phyloP scores from a whole-genome alignment of 805 yeast genomes.

The Candida corydali region DNA sequence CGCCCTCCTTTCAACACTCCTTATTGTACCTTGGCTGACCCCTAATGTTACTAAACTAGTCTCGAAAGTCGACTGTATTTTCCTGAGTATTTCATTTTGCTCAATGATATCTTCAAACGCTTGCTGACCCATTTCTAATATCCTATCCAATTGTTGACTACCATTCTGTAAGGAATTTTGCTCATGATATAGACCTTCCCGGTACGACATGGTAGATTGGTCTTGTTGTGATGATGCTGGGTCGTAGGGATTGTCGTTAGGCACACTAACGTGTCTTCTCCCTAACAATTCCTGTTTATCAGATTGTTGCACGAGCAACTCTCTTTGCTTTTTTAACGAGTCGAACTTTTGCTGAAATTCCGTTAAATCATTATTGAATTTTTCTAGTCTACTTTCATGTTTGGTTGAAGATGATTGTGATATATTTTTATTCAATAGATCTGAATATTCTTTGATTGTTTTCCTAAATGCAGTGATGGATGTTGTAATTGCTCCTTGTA shows the following conservation, averaged over 20 bases:
- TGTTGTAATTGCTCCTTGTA: constrained; percentile 76
- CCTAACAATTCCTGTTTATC: constrained; percentile 54
- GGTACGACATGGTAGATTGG: constrained; percentile 33
- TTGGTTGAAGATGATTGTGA: constrained; percentile 45
- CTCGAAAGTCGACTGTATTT: constrained; percentile 60
- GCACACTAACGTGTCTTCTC: constrained; percentile 32
- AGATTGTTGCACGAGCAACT: constrained; percentile 43
- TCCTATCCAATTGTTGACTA: constrained; percentile 80
- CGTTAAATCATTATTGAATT: constrained; percentile 47
- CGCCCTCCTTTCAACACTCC: constrained; percentile 74
- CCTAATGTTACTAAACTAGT: constrained; percentile 77
- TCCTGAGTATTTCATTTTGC: constrained; percentile 69
- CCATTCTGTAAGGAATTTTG: constrained; percentile 60
- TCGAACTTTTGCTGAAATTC: constrained; percentile 50
- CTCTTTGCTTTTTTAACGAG: constrained; percentile 52
- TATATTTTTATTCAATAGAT: constrained; percentile 55
- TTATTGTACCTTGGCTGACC: constrained; percentile 78
- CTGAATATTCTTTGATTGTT: constrained; percentile 67
- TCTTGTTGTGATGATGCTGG: constrained; percentile 15
- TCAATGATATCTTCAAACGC: constrained; percentile 83
- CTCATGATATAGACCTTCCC: constrained; percentile 70
- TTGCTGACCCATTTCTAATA: constrained; percentile 81
- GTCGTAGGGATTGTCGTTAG: constrained; percentile 49
- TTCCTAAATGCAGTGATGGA: constrained; percentile 70
- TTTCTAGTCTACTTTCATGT: constrained; percentile 48